phyloP scores from a whole-genome alignment of 768 basidiomycete genomes.

The Mycena epipterygia region DNA sequence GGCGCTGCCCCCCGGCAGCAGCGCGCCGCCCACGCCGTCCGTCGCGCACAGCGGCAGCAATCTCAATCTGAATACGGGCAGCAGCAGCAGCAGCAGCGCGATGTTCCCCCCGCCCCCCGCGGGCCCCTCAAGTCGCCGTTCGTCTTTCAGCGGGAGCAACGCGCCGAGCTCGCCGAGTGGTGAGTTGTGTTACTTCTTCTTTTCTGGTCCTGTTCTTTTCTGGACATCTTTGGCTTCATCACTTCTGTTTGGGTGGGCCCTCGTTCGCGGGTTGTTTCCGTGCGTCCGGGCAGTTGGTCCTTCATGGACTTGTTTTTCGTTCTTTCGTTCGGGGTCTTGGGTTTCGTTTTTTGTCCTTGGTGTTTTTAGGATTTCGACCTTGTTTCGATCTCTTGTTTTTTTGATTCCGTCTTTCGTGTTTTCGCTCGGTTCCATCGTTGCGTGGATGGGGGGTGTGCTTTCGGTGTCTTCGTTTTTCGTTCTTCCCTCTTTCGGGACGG shows the following conservation, averaged over 20 bases:
- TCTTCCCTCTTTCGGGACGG: too few relatives aligned
- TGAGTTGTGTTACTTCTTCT: slow-evolving; percentile 9
- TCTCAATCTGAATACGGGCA: too few relatives aligned
- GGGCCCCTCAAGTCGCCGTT: slow-evolving; percentile 69
- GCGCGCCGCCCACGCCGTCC: background rate
- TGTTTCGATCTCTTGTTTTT: background rate
- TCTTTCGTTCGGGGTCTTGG: background rate
- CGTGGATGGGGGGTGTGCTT: too few relatives aligned
- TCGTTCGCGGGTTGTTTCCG: too few relatives aligned
- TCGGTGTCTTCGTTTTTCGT: too few relatives aligned
- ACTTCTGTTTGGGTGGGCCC: too few relatives aligned
- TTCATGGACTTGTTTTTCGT: background rate
- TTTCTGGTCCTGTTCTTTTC: background rate
- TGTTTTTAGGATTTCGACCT: background rate
- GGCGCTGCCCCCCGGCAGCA: background rate
- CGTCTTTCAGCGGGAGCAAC: slow-evolving; percentile 85
- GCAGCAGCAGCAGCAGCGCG: background rate
- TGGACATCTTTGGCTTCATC: background rate
- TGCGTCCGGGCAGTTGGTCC: too few relatives aligned
- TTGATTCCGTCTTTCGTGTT: too few relatives aligned
- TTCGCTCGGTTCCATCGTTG: too few relatives aligned
- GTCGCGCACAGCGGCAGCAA: slow-evolving; percentile 29
- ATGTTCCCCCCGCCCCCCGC: slow-evolving; percentile 79
- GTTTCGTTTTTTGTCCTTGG: background rate
- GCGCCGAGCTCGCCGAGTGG: slow-evolving; percentile 77